Percentiles rank a stretch among this genome's conserved stretches.
Evolutionary conservation across 2,329 filamentous ascomycete genomes (phyloP).

Genomic region (Fusarium dimerum): DNA sequence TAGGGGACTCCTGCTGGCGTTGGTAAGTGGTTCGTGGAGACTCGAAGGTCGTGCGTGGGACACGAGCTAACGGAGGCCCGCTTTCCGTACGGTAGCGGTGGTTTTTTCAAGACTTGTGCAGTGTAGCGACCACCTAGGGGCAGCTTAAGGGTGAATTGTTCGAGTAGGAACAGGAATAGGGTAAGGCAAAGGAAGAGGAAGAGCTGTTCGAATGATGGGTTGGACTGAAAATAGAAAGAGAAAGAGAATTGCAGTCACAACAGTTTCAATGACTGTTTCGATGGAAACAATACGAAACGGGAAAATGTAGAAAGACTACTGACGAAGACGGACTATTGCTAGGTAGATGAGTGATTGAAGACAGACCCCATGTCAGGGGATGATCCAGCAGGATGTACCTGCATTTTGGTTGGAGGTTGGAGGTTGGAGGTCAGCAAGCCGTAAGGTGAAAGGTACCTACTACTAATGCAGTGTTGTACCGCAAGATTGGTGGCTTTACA

Average conservation of each 20-base stretch:
- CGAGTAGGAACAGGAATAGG: neutral
- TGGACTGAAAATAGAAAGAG: neutral
- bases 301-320: constrained; percentile 1
- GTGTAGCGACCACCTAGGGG: neutral
- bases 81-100: constrained; percentile 17
- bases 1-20: constrained; percentile 21
- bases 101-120: neutral
- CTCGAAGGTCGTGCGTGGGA: constrained; percentile 11
- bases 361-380: constrained; percentile 30
- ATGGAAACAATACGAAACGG: constrained; percentile 8
- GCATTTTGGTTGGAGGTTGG: constrained; percentile 30
- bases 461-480: too few relatives aligned
- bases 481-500: too few relatives aligned
- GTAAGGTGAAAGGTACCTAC: too few relatives aligned
- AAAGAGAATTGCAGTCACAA: neutral
- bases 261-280: neutral
- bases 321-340: neutral
- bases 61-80: constrained; percentile 22
- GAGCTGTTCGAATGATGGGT: neutral
- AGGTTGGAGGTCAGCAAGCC: neutral
- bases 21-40: constrained; percentile 18
- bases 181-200: too few relatives aligned
- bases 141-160: neutral
- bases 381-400: constrained; percentile 21
- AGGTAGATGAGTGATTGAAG: constrained; percentile 3